Base-by-base conservation (phyloP, 2,329 filamentous ascomycete genomes). In the Fusarium nodosum region DNA sequence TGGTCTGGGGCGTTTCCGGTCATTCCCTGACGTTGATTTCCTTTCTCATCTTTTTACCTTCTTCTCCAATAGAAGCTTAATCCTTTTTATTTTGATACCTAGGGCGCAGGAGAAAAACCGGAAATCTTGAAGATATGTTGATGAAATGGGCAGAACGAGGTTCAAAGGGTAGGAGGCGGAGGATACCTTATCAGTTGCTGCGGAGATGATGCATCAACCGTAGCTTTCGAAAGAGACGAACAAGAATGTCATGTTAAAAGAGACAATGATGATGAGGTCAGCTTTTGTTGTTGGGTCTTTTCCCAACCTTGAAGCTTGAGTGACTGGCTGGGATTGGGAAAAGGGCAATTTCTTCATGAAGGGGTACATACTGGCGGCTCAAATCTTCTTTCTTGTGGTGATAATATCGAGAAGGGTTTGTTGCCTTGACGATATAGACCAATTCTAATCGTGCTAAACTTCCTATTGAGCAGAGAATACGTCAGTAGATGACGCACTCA, bases 201-300 rank as follows among this genome's bases (percentile, higher is more conserved):
- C 38, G 44, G 36, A 47, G 36, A 66, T 30, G 36, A 58, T 26
- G 36, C 42, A 47, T 50, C 48, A 38, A 22, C 24, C 28, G 44
- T 31, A 41, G 33, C 39, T 48, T 56, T 42, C 46, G 42, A 41
- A 44, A 69, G 28, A 59, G 64, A 73, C 34, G 65, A 73, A 51
- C 36, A 65, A 73, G 64, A 72, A 67, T 71, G 71, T 58, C 50
- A 63, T 64, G 62, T 61, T 61, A 61, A 51, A 69, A 56, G 42
- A 74, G 63, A 73, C 48, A 72, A 72, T 62, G 60, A 73, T 64
- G 70, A 71, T 63, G 56, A 74, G 65, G 63, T 58, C 24, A 41
- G 55, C 42, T 58, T 47, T 57, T 42, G 47, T 68, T 68, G 45
- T 50, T 50, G 54, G 31, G 56, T 58, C 44, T 56, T 64, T 71